These are phyloP conservation scores for Aspergillus versicolor DNA, from an alignment of 2,329 filamentous ascomycete species.

Conservation along the genomic window DNA sequence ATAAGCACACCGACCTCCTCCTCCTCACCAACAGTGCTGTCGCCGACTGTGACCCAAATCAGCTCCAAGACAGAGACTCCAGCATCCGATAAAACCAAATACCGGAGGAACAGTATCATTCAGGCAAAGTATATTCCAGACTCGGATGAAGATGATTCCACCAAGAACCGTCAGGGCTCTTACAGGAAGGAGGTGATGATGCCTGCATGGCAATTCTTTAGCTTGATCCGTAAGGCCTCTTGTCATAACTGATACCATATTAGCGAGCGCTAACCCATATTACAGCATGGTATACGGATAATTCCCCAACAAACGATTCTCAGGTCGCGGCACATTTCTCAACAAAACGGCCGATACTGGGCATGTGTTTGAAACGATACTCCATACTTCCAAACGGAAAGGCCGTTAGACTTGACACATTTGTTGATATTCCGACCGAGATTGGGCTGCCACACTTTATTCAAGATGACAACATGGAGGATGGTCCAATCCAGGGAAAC, in stretches of 20 bases:
- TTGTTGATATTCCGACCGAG: conserved; percentile 87
- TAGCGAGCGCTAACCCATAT: conserved; percentile 31
- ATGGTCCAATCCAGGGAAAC: conserved; percentile 72
- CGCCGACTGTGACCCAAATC: conserved; percentile 25
- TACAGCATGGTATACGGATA: conserved; percentile 80
- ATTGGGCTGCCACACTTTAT: conserved; percentile 85
- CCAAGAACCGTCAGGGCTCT: conserved; percentile 38
- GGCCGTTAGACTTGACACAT: conserved; percentile 72
- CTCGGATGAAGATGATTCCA: conserved; percentile 29
- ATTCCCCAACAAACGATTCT: conserved; percentile 63
- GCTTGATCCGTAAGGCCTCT: conserved; percentile 71
- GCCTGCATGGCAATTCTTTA: conserved; percentile 97
- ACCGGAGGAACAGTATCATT: conserved; percentile 43
- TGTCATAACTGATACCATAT: neutral
- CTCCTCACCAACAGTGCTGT: conserved; percentile 30
- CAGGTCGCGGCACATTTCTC: conserved; percentile 90
- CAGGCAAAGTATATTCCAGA: conserved; percentile 45
- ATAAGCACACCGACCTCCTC: conserved; percentile 38
- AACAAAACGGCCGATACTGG: conserved; percentile 76
- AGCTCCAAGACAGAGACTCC: conserved; percentile 27
- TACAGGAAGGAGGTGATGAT: conserved; percentile 82
- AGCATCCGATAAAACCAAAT: conserved; percentile 24
- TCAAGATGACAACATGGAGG: conserved; percentile 69
- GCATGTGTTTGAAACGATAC: conserved; percentile 91
- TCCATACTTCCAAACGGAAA: conserved; percentile 68